Base-by-base conservation (phyloP, 108 stramenopile species). In the Fragilaria radians region DNA sequence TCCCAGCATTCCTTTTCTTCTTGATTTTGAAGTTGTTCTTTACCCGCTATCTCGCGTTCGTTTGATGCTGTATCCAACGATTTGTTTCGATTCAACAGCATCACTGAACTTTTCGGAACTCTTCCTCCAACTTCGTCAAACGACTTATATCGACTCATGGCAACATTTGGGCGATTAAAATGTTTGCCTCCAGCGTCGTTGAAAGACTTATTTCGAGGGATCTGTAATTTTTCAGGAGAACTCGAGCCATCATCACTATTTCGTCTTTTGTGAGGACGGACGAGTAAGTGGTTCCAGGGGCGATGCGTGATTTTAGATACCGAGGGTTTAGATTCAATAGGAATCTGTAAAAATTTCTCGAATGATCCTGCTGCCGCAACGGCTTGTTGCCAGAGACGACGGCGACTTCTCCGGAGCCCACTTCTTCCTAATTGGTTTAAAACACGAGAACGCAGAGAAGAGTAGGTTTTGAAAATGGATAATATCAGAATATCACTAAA, bases 341-440 rank as follows among this genome's bases (percentile, higher is more conserved):
- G 81, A 48, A 89, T 79, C 49, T 74, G 45, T 22, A 81, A 46
- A 71, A 76, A 92, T n/a, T 88, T 74, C 9, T 74, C 59, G 54
- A 74, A 94, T 24, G 26, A 60, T 9, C 30, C 61, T 0, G 82
- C 86, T 11, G 32, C 28, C 47, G 77, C 79, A 17, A 89, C 70
- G 7, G 72, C 58, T 19, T 80, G 63, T 50, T 81, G 77, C 92
- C 92, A 94, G 33, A 73, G 65, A 48, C 77, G 82, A 25, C 92
- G 71, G 31, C 81, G 65, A 7, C 79, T 63, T 64, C 30, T 4
- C 17, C 47, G 60, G 33, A 61, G 47, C 19, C 58, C 67, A 27
- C 57, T 62, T 28, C 66, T 74, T 48, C 62, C 64, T 5, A 60
- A 32, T 29, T 70, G 67, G 46, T 77, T 53, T 36, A 67, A 22